phyloP scores from a whole-genome alignment of 257 asterid species.

The Oldenlandia corymbosa region DNA sequence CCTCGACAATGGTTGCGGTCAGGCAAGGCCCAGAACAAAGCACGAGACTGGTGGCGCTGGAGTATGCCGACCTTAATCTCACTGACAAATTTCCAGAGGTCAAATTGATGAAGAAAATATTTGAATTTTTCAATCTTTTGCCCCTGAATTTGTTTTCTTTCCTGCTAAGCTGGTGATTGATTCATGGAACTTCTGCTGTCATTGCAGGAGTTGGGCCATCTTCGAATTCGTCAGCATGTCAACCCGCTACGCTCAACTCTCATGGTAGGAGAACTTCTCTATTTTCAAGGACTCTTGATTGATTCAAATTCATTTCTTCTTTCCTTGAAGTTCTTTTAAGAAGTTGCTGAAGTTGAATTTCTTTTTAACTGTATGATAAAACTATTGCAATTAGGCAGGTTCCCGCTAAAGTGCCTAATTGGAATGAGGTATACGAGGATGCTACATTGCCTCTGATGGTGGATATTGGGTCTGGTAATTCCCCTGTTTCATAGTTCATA shows the following conservation, averaged over 20 bases:
- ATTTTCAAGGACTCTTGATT: too few species aligned
- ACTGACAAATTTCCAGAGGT: conserved; percentile 57
- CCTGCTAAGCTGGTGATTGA: neutral
- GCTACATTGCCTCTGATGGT: conserved; percentile 82
- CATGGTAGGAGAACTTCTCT: conserved; percentile 46
- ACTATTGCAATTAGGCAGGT: conserved; percentile 33
- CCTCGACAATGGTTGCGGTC: conserved; percentile 16
- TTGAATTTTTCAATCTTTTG: conserved; percentile 1
- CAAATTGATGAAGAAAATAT: neutral
- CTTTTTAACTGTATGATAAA: neutral
- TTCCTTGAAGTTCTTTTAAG: too few species aligned
- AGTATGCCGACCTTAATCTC: conserved; percentile 80
- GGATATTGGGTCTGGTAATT: conserved; percentile 86
- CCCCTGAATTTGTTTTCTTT: neutral
- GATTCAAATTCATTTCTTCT: neutral
- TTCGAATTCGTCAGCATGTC: conserved; percentile 88
- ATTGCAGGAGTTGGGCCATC: conserved; percentile 84
- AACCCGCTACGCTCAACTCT: conserved; percentile 71
- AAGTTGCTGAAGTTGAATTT: neutral
- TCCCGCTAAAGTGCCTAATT: conserved; percentile 75
- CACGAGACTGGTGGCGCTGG: conserved; percentile 59
- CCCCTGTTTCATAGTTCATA: conserved; percentile 15
- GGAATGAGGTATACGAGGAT: conserved; percentile 65
- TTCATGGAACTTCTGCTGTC: neutral
- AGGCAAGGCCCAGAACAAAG: conserved; percentile 32